phyloP scores from a whole-genome alignment of 768 basidiomycete genomes.

The Hericium rajendrae region DNA sequence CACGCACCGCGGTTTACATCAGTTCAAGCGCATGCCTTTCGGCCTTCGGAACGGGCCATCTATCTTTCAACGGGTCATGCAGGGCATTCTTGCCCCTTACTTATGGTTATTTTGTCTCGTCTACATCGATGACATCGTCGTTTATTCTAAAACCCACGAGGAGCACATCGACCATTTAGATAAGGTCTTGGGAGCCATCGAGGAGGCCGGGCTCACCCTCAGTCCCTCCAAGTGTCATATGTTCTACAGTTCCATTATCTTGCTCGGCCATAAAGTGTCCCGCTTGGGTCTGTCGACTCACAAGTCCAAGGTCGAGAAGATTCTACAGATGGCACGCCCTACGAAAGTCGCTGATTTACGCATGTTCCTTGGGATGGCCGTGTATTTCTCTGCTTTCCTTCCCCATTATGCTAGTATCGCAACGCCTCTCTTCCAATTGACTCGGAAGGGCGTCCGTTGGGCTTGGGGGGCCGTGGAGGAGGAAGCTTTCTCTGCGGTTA shows the following conservation, averaged over 20 bases:
- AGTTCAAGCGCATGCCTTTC: slow-evolving; percentile 35
- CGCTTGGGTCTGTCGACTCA: too few relatives aligned
- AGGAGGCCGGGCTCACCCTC: too few relatives aligned
- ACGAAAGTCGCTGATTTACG: slow-evolving; percentile 12
- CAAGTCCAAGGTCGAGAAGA: slow-evolving; percentile 29
- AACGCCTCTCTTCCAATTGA: slow-evolving; percentile 24
- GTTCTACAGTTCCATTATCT: too few relatives aligned
- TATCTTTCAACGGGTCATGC: slow-evolving; percentile 35
- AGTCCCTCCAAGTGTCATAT: too few relatives aligned
- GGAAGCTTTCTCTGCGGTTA: slow-evolving; percentile 21
- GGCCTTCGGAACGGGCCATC: slow-evolving; percentile 22
- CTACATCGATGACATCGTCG: slow-evolving; percentile 11
- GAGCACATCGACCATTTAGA: too few relatives aligned
- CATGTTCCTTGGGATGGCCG: slow-evolving; percentile 27
- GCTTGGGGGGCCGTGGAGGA: slow-evolving; percentile 18
- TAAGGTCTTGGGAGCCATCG: too few relatives aligned
- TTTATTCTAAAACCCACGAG: slow-evolving; percentile 17
- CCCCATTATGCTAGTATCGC: slow-evolving; percentile 27
- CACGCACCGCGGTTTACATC: too few relatives aligned
- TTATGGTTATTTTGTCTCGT: too few relatives aligned
- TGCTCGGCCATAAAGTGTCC: too few relatives aligned
- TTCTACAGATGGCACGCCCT: slow-evolving; percentile 18
- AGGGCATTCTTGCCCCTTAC: slow-evolving; percentile 3
- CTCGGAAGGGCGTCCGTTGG: too few relatives aligned
- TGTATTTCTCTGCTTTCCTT: slow-evolving; percentile 28